A percentile compares a stretch with the other conserved stretches of the same genome.
Conservation (phyloP, 2,329 filamentous ascomycete genomes). For the Ilyonectria mors-panacis region DNA sequence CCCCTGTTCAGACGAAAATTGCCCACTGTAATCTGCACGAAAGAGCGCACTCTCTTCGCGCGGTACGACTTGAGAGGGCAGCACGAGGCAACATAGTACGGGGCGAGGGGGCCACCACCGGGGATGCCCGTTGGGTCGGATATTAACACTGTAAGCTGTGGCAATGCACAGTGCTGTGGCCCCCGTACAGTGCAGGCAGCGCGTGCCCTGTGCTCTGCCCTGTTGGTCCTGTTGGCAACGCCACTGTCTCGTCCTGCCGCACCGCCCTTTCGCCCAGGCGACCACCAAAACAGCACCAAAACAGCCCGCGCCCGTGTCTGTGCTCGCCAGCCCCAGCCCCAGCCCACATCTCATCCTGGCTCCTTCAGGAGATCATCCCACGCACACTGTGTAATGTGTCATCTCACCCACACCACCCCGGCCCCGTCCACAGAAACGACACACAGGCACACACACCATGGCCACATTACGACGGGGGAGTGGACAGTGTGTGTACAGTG, state of each 20-base stretch:
- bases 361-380: background rate
- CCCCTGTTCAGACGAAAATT: constrained; percentile 13
- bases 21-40: constrained; percentile 10
- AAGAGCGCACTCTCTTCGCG: background rate
- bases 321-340: constrained; percentile 7
- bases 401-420: constrained; percentile 10
- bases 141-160: constrained; percentile 20
- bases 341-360: background rate
- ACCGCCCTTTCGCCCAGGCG: background rate
- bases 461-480: background rate
- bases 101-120: background rate
- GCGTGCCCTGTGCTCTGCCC: constrained; percentile 4
- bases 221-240: constrained; percentile 1
- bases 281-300: constrained; percentile 1
- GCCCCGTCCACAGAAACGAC: background rate
- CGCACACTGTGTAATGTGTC: constrained; percentile 9
- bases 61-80: constrained; percentile 9
- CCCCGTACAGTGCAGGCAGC: background rate
- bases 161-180: constrained; percentile 15
- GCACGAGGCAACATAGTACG: background rate
- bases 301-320: constrained; percentile 19
- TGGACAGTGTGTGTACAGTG: constrained; percentile 6
- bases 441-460: background rate
- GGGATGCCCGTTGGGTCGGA: constrained; percentile 25
- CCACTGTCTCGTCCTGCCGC: constrained; percentile 13